Evolutionary conservation across 495 filamentous ascomycete genomes (phyloP).

Genomic region (Talaromyces thailandensis): DNA sequence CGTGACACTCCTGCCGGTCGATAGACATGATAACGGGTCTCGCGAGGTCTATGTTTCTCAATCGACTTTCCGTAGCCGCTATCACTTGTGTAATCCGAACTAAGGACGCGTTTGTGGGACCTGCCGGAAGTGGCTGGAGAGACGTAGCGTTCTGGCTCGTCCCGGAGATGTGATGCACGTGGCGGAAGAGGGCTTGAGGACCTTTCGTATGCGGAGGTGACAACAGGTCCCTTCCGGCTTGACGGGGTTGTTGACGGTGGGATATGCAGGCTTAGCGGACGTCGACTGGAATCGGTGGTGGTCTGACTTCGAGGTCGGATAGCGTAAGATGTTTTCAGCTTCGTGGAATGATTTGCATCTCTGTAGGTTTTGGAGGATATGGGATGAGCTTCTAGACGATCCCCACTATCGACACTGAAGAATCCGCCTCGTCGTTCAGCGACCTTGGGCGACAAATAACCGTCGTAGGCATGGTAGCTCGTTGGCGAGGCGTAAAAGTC

Average conservation of each 20-base stretch:
- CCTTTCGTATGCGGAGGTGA: slow-evolving; percentile 18
- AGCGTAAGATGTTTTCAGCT: slow-evolving; percentile 33
- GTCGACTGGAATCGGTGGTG: slow-evolving; percentile 17
- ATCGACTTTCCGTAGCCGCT: slow-evolving; percentile 19
- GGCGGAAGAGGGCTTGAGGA: slow-evolving; percentile 22
- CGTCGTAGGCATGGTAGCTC: slow-evolving; percentile 20
- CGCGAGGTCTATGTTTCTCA: slow-evolving; percentile 7
- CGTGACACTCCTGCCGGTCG: slow-evolving; percentile 15
- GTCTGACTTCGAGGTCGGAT: slow-evolving; percentile 35
- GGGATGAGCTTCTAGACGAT: slow-evolving; percentile 25
- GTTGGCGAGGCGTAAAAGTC: slow-evolving; percentile 24
- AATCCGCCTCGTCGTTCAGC: slow-evolving; percentile 19
- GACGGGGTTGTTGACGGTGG: slow-evolving; percentile 14
- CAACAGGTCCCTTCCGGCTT: slow-evolving; percentile 20
- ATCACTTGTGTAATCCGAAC: slow-evolving; percentile 33
- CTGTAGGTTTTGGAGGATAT: slow-evolving; percentile 25
- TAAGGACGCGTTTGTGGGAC: slow-evolving; percentile 24
- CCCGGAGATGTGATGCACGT: slow-evolving; percentile 4
- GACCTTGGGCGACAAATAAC: slow-evolving; percentile 27
- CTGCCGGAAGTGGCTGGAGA: slow-evolving; percentile 17
- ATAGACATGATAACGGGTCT: slow-evolving; percentile 18
- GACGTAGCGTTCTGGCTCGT: slow-evolving; percentile 21
- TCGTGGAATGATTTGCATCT: slow-evolving; percentile 23
- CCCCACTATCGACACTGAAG: slow-evolving; percentile 2
- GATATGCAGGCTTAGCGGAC: slow-evolving; percentile 18